phyloP scores from a whole-genome alignment of 495 filamentous ascomycete species.

The Hyphodiscus hymeniophilus region DNA sequence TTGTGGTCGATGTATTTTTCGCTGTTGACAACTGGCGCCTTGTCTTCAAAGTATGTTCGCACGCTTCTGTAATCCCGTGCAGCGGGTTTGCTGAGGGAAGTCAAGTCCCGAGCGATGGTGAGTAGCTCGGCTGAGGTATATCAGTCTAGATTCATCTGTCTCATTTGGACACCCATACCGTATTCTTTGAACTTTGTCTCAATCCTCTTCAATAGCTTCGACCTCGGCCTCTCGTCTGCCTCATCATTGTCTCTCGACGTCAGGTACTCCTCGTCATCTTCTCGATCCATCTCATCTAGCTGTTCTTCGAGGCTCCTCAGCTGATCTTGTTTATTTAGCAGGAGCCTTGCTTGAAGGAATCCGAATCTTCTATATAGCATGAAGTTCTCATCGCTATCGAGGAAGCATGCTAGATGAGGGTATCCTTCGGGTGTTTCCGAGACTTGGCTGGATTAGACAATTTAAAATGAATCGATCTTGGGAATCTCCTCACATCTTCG shows the following conservation, averaged over 20 bases:
- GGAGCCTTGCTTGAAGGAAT: slow-evolving; percentile 28
- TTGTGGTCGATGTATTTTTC: slow-evolving; percentile 23
- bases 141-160: background rate
- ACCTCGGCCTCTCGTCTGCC: background rate
- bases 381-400: slow-evolving; percentile 28
- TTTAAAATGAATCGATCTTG: no score
- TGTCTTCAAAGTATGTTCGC: slow-evolving; percentile 22
- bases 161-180: background rate
- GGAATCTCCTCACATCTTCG: no score
- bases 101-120: background rate
- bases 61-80: slow-evolving; percentile 24
- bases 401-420: slow-evolving; percentile 29
- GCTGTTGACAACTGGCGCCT: slow-evolving; percentile 12
- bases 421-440: slow-evolving; percentile 19
- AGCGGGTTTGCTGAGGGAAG: slow-evolving; percentile 8
- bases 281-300: slow-evolving; percentile 24
- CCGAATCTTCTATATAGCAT: slow-evolving; percentile 29
- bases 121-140: slow-evolving; percentile 1
- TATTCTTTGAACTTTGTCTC: slow-evolving; percentile 12
- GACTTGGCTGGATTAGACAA: no score
- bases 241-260: slow-evolving; percentile 7
- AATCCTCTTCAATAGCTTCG: slow-evolving; percentile 7
- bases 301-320: slow-evolving; percentile 25
- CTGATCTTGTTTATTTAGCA: slow-evolving; percentile 33
- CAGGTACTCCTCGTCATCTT: slow-evolving; percentile 10